Evolutionary conservation across 805 yeast genomes (phyloP), one percentile per base, ranked within the genome.

Genomic region (Kodamaea nitidulidarum): DNA sequence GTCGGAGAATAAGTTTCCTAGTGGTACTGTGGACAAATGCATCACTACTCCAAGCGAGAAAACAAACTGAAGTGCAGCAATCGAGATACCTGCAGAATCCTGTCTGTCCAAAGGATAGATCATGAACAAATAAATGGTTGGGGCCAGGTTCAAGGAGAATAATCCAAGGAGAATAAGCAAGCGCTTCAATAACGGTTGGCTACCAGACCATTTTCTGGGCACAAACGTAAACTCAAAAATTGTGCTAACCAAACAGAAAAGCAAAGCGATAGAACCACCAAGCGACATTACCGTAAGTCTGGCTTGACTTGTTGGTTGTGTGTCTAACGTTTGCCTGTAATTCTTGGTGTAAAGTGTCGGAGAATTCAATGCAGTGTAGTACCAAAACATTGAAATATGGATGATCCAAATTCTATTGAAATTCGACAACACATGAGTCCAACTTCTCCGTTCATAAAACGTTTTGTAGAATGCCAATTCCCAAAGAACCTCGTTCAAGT

Each of bases 381-480:
- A 76, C 95, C 95, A 86, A 56, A 83, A 86, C 24, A 79, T 65
- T 1, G 86, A 70, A 28, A 80, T 65, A 53, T 86, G 95, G 36
- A 85, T 75, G 39, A 83, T 79, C 90, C 91, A 84, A 38, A 84
- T 77, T 41, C 95, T 65, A 57, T 81, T 83, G 60, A 86, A 86
- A 55, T 86, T 84, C 16, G 81, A 73, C 17, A 83, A 49, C 25
- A 78, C 72, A 60, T 86, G 95, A 42, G 76, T 63, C 95, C 95
- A 86, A 10, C 82, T 74, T 59, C 95, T 73, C 30, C 71, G 68
- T 56, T 86, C 95, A 40, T 65, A 72, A 55, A 80, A 88, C 1
- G 95, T 86, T 59, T 88, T 88, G 47, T 71, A 72, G 48, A 87
- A 81, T 0, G 78, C 81, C 41, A 70, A 73, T 2, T 64, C 51